phyloP scores from a whole-genome alignment of 2,329 filamentous ascomycete genomes.

The Trichothecium roseum region DNA sequence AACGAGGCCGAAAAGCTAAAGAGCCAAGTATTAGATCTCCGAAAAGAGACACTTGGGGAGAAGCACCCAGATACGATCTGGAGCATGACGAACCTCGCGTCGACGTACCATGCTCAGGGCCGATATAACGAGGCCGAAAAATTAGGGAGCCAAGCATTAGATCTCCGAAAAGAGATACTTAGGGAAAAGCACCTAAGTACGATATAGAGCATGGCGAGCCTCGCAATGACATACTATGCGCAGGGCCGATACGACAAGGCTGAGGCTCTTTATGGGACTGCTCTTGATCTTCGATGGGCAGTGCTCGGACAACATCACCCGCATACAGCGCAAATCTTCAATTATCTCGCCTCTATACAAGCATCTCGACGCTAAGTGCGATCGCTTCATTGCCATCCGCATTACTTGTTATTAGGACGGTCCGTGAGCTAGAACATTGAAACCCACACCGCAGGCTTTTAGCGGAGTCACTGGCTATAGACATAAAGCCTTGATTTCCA shows the following conservation, averaged over 20 bases:
- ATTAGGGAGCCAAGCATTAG: no score
- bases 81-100: constrained; percentile 12
- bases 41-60: not conserved
- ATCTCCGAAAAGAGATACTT: no score
- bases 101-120: constrained; percentile 2
- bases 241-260: no score
- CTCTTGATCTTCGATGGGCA: not conserved
- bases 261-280: not conserved
- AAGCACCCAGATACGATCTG: constrained; percentile 4
- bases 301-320: not conserved
- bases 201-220: constrained; percentile 10
- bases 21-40: not conserved
- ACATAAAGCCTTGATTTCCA: no score
- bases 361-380: no score
- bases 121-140: constrained; percentile 5
- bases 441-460: no score
- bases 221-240: constrained; percentile 7
- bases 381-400: no score
- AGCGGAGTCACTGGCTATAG: no score
- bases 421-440: no score
- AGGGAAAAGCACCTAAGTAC: not conserved
- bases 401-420: no score
- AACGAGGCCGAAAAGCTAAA: constrained; percentile 2
- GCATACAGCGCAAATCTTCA: not conserved
- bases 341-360: no score